phyloP scores from a whole-genome alignment of 2,329 filamentous ascomycete genomes.

The Furcasterigmium sp. region DNA sequence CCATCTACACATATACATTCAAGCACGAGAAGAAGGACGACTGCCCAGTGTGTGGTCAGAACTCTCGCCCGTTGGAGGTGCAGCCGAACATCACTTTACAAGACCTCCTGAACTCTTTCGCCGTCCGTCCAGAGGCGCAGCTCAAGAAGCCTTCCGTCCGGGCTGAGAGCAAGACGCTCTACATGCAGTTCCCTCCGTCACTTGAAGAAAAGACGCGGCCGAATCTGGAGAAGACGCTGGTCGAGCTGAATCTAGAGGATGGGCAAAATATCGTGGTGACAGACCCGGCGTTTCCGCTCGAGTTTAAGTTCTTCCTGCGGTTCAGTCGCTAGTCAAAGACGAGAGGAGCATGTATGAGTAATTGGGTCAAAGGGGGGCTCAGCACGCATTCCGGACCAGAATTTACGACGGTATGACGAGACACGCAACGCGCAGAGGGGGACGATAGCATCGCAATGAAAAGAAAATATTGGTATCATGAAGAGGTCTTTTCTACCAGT shows the following conservation, averaged over 20 bases:
- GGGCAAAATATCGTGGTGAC: conserved; percentile 90
- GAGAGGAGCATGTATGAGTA: conserved; percentile 4
- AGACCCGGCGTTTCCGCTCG: conserved; percentile 79
- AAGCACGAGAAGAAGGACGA: conserved; percentile 90
- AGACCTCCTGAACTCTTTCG: conserved; percentile 80
- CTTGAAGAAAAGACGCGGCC: conserved; percentile 79
- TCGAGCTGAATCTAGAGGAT: conserved; percentile 65
- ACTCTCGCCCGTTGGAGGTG: conserved; percentile 70
- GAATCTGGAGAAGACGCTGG: conserved; percentile 74
- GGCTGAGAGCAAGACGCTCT: conserved; percentile 74
- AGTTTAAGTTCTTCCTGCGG: conserved; percentile 52
- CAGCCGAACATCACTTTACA: conserved; percentile 68
- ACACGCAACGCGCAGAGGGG: neutral
- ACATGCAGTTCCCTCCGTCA: conserved; percentile 78
- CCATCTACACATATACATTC: conserved; percentile 97
- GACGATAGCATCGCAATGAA: neutral
- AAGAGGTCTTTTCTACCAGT: conserved; percentile 2
- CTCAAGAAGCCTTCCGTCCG: conserved; percentile 89
- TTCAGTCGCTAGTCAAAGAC: conserved; percentile 40
- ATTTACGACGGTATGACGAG: conserved; percentile 2
- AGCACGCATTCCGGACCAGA: no score
- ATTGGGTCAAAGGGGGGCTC: no score
- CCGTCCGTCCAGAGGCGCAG: conserved; percentile 80
- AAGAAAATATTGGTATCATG: conserved; percentile 2
- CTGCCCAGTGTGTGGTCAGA: conserved; percentile 87